phyloP scores from a whole-genome alignment of 441 rosid species.

The Raphanus hybrid region DNA sequence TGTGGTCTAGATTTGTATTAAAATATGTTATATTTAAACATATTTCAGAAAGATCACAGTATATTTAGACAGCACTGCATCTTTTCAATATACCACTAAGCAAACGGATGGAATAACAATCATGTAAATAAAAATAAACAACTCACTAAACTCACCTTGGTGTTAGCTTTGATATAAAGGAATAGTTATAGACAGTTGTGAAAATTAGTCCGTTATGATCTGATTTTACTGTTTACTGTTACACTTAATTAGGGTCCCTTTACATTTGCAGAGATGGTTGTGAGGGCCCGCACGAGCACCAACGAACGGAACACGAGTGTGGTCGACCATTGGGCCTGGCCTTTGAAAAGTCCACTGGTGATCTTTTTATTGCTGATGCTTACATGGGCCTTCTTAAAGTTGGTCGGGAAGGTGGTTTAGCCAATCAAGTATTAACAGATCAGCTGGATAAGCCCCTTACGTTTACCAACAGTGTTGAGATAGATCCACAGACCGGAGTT shows the following conservation, averaged over 20 bases:
- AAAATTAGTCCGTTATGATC: no score
- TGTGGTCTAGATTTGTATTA: slow-evolving; percentile 3
- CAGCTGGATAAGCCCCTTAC: slow-evolving; percentile 29
- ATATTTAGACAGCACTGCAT: neutral
- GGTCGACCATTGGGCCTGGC: slow-evolving; percentile 65
- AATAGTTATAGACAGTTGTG: no score
- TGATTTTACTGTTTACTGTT: no score
- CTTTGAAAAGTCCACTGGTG: slow-evolving; percentile 44
- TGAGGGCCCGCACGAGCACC: slow-evolving; percentile 45
- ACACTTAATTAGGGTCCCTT: no score
- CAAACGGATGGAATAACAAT: neutral
- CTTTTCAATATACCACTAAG: neutral
- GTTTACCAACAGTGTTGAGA: slow-evolving; percentile 54
- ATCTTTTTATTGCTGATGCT: slow-evolving; percentile 62
- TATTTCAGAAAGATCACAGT: neutral
- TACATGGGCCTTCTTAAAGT: slow-evolving; percentile 62
- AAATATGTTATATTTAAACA: neutral
- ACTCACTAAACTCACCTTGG: no score
- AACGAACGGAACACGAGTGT: slow-evolving; percentile 52
- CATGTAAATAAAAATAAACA: neutral
- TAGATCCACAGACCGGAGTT: slow-evolving; percentile 45
- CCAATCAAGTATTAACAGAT: slow-evolving; percentile 28
- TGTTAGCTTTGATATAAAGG: no score
- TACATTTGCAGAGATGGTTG: slow-evolving; percentile 31
- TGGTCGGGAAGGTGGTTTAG: slow-evolving; percentile 53